These are phyloP conservation scores for Pleurozium schreberi DNA, from an alignment of 225 moss, liverwort and hornwort species.

Conservation along the genomic window DNA sequence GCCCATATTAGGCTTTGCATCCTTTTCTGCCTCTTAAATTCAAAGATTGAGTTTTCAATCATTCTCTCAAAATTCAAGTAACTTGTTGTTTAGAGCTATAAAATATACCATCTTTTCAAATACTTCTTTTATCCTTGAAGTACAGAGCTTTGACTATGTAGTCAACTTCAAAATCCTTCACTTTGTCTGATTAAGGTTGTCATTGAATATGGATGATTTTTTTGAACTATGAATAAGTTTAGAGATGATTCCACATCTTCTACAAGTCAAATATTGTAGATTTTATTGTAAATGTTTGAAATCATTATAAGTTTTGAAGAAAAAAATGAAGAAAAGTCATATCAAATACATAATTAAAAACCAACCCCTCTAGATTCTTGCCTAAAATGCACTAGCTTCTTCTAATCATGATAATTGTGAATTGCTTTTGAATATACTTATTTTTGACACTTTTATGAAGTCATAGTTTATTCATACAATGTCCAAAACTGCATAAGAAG, in stretches of 20 bases:
- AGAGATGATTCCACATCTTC: not conserved
- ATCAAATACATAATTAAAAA: too few species aligned
- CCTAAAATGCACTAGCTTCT: not conserved
- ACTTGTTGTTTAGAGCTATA: too few species aligned
- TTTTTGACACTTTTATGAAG: not conserved
- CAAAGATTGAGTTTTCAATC: not conserved
- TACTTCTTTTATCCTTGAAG: not conserved
- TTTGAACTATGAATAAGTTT: not conserved
- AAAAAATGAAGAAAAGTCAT: not conserved
- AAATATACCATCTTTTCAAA: not conserved
- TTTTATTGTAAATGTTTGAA: not conserved
- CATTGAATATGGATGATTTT: not conserved
- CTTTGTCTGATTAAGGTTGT: rapidly evolving
- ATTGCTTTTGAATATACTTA: not conserved
- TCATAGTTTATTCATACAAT: not conserved
- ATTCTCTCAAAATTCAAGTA: not conserved
- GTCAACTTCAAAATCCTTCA: not conserved
- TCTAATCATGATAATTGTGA: not conserved
- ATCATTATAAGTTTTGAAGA: not conserved
- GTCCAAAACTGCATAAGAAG: rapidly evolving
- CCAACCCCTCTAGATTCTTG: rapidly evolving
- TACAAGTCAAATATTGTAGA: not conserved
- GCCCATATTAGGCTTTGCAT: not conserved
- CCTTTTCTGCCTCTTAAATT: not conserved
- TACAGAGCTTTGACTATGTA: not conserved